phyloP scores from a whole-genome alignment of 1,284 basidiomycete species.

The Bjerkandera adusta region DNA sequence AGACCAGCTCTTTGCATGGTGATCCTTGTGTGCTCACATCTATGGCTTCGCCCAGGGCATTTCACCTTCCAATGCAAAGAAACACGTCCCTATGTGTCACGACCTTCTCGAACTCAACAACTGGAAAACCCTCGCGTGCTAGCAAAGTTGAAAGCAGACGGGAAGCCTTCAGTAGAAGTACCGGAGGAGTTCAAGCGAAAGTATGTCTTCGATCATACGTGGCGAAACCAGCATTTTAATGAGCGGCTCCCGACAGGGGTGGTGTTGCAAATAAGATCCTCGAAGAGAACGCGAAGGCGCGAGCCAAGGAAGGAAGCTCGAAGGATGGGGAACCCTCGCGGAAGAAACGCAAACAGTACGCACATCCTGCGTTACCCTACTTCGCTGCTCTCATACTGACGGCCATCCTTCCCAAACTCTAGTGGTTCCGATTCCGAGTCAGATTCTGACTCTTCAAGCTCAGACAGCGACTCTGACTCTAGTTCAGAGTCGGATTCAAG shows the following conservation, averaged over 20 bases:
- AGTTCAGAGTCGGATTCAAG: conserved; percentile 37
- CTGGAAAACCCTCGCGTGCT: conserved; percentile 68
- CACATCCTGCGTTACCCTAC: conserved; percentile 13
- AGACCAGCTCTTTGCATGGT: background rate
- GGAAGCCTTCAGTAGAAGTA: conserved; percentile 70
- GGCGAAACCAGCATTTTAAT: too few species aligned
- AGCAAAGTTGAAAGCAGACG: conserved; percentile 61
- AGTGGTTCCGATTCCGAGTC: conserved; percentile 39
- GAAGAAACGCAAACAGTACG: conserved; percentile 55
- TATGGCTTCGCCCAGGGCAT: conserved; percentile 48
- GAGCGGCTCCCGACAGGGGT: too few species aligned
- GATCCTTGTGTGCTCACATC: background rate
- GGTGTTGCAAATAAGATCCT: conserved; percentile 75
- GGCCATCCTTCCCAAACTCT: conserved; percentile 25
- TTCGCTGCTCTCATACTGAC: background rate
- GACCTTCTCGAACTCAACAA: conserved; percentile 74
- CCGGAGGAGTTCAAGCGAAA: conserved; percentile 80
- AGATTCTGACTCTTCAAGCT: conserved; percentile 12
- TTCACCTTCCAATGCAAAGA: conserved; percentile 80
- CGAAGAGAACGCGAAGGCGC: conserved; percentile 70
- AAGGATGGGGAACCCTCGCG: conserved; percentile 38
- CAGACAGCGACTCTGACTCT: conserved; percentile 37
- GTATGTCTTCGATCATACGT: conserved; percentile 41
- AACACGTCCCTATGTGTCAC: conserved; percentile 67
- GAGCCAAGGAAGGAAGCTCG: conserved; percentile 38